A percentile compares a stretch with the other conserved stretches of the same genome.
These are phyloP conservation scores for Lichtheimia corymbifera DNA, from an alignment of 371 early-diverging fungal species.

Conservation along the genomic window DNA sequence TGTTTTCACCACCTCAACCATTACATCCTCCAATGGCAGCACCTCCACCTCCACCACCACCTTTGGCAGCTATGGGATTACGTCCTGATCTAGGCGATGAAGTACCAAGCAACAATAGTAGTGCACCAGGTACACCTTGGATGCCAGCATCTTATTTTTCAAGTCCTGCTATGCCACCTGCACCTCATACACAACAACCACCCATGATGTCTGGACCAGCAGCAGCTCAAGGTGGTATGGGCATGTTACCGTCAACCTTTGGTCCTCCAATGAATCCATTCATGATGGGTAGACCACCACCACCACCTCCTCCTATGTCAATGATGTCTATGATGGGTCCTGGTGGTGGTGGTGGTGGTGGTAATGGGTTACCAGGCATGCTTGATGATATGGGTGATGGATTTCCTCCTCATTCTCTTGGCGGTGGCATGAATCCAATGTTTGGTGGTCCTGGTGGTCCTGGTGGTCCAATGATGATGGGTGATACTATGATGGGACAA, in stretches of 20 bases:
- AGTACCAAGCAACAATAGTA: constrained; percentile 7
- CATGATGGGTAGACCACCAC: constrained; percentile 7
- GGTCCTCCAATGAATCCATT: not conserved
- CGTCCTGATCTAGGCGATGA: constrained; percentile 3
- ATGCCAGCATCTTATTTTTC: constrained; percentile 18
- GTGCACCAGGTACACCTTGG: constrained; percentile 14
- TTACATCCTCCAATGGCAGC: constrained; percentile 4
- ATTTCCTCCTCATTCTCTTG: not conserved
- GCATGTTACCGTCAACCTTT: not conserved
- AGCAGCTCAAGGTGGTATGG: not conserved
- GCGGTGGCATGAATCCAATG: not conserved
- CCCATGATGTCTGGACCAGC: constrained; percentile 4
- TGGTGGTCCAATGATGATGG: not conserved
- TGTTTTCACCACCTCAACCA: constrained; percentile 2
- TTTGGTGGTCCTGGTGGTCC: not conserved
- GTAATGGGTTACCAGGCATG: not conserved
- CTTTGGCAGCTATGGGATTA: not conserved
- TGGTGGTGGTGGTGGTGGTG: not conserved
- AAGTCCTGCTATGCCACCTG: constrained; percentile 4
- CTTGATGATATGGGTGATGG: constrained; percentile 1
- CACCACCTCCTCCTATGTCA: not conserved
- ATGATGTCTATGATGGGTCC: constrained; percentile 4
- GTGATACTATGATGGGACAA: not conserved
- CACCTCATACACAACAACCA: constrained; percentile 5
- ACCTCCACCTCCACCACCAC: not conserved